Evolutionary conservation across 495 filamentous ascomycete species (phyloP), one percentile per base, ranked within the genome.

Genomic region (Clavariopsis aquatica): DNA sequence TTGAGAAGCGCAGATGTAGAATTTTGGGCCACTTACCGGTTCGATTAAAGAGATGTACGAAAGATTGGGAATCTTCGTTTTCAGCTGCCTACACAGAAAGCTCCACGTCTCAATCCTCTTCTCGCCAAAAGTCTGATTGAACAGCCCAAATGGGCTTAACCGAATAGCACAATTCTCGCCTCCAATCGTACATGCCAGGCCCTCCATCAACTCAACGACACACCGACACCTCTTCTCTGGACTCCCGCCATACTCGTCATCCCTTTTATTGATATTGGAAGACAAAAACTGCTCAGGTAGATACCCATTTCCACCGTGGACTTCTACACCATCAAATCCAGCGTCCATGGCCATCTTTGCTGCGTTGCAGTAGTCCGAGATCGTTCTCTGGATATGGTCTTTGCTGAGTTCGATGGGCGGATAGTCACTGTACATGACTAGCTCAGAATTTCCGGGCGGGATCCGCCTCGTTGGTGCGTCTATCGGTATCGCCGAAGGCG

Each of bases 261-360:
- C 69, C 17, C 74, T 52, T 47, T 57, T 49, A 55, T 76, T 76
- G 27, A 71, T 69, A 46, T 74, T 76, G n/a, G 61, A 51, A 38
- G 59, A 60, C 9, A 76, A 58, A 64, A 76, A 76, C 52, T 76
- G 74, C 59, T 74, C 72, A 17, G 72, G 68, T 20, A 76, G 59
- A 57, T 76, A 74, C 29, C 74, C 74, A 45, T 76, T 74, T 20
- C 57, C 74, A 19, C 54, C 69, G 55, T 70, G 64, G 7, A 85
- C 51, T 60, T 86, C 83, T 7, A 85, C 78, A 1, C 82, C 82
- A 59, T 86, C 83, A 62, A 84, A 84, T 15, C 78, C 77, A 28
- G 70, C 72, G 7, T 69, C 68, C 7, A 79, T 63, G 26, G 76
- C 77, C 27, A 56, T 76, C 71, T 66, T 75, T 15, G 67, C 83